Percentiles rank a stretch among this genome's conserved stretches.
Conservation (phyloP, 768 basidiomycete species). For the Trametes sanguinea region DNA sequence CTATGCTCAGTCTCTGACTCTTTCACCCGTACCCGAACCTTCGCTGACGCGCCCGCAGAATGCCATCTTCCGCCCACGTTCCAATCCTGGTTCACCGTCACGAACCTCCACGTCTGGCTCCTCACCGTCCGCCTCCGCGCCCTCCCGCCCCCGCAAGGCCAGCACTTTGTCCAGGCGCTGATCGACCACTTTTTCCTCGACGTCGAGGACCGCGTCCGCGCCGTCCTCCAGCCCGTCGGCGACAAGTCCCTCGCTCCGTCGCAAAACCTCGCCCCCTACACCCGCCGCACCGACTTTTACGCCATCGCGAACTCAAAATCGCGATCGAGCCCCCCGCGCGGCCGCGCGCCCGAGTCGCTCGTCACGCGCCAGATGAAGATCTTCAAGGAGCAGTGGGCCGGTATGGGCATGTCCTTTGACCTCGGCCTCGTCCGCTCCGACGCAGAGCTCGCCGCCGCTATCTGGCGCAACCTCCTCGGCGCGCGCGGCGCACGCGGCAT, state of each 20-base stretch:
- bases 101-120: conserved; percentile 91
- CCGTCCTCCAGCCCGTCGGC: conserved; percentile 47
- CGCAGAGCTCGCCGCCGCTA: conserved; percentile 77
- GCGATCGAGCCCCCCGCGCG: conserved; percentile 18
- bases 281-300: conserved; percentile 32
- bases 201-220: conserved; percentile 85
- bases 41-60: conserved; percentile 43
- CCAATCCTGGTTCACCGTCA: conserved; percentile 95
- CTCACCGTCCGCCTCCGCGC: conserved; percentile 86
- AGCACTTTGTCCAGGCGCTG: conserved; percentile 73
- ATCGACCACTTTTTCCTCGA: conserved; percentile 96
- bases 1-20: not conserved
- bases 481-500: conserved; percentile 80
- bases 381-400: conserved; percentile 89
- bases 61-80: conserved; percentile 89
- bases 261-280: conserved; percentile 31
- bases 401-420: conserved; percentile 78
- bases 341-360: conserved; percentile 71
- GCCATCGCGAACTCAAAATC: conserved; percentile 22
- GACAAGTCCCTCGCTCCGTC: conserved; percentile 21
- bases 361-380: conserved; percentile 89
- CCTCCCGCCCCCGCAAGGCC: conserved; percentile 67
- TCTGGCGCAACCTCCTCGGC: conserved; percentile 92
- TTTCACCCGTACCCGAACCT: too few relatives aligned
- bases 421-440: conserved; percentile 75